Conservation (phyloP, 2,329 filamentous ascomycete genomes). For the Scedosporium minutisporum region DNA sequence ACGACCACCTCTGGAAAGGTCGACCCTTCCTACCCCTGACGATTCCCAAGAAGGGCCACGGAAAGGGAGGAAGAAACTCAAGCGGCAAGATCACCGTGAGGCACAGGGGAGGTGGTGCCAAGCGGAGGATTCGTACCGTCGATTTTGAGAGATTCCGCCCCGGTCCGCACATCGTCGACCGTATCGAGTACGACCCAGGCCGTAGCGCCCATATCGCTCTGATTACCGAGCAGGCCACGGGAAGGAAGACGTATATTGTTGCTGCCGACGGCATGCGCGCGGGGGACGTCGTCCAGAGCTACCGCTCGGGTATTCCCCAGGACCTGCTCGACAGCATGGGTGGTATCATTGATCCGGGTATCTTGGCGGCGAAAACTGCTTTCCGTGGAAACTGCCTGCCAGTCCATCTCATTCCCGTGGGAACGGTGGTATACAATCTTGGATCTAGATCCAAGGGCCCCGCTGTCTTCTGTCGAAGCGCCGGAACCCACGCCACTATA, state of each 20-base stretch:
- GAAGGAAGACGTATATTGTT: conserved; percentile 79
- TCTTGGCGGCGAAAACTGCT: conserved; percentile 87
- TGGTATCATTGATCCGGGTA: conserved; percentile 84
- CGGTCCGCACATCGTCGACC: conserved; percentile 79
- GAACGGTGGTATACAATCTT: conserved; percentile 86
- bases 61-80: conserved; percentile 86
- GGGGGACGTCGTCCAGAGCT: conserved; percentile 88
- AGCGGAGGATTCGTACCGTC: conserved; percentile 82
- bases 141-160: conserved; percentile 75
- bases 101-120: conserved; percentile 85
- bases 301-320: conserved; percentile 77
- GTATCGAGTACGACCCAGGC: conserved; percentile 93
- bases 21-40: conserved; percentile 75
- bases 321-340: conserved; percentile 88
- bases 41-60: conserved; percentile 83
- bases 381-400: conserved; percentile 92
- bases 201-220: conserved; percentile 90
- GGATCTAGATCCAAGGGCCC: conserved; percentile 64
- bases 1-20: conserved; percentile 95
- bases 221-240: conserved; percentile 63
- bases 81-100: conserved; percentile 78
- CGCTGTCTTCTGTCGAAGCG: conserved; percentile 88
- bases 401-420: conserved; percentile 88
- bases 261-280: conserved; percentile 90
- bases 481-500: conserved; percentile 83